phyloP scores from a whole-genome alignment of 345 rosid species.

The Murraya paniculata region DNA sequence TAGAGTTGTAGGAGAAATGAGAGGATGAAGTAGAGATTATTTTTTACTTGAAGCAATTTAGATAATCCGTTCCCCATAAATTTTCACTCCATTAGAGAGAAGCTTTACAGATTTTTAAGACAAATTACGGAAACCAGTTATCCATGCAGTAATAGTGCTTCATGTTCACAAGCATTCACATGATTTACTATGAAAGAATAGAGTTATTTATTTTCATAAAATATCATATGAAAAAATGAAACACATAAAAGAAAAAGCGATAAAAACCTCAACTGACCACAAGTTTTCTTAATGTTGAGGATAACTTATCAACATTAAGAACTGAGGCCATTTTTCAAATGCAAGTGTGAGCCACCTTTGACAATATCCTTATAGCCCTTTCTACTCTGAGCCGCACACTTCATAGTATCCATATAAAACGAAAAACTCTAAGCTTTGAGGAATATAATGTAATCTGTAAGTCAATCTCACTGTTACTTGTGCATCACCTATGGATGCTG shows the following conservation, averaged over 20 bases:
- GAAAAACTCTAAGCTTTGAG: neutral
- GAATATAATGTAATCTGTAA: neutral
- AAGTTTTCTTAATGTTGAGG: neutral
- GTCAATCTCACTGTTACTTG: neutral
- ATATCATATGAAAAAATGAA: neutral
- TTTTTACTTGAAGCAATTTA: conserved; percentile 8
- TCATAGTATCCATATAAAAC: neutral
- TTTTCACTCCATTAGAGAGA: conserved; percentile 2
- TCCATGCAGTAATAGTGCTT: neutral
- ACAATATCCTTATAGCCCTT: neutral
- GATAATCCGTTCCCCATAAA: neutral
- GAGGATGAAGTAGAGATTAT: conserved; percentile 21
- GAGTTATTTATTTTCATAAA: neutral
- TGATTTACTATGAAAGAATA: neutral
- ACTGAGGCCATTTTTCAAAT: neutral
- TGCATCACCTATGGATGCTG: neutral
- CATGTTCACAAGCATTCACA: neutral
- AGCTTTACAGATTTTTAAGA: conserved; percentile 1
- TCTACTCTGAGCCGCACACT: neutral
- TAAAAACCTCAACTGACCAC: neutral
- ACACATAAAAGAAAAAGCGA: neutral
- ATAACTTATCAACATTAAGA: neutral
- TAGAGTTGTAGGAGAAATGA: conserved; percentile 23
- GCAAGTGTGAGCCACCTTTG: neutral
- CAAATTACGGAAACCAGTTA: conserved; percentile 9